Evolutionary conservation across 1,284 basidiomycete species (phyloP), one percentile per base, ranked within the genome.

Genomic region (Cutaneotrichosporon dermatis): DNA sequence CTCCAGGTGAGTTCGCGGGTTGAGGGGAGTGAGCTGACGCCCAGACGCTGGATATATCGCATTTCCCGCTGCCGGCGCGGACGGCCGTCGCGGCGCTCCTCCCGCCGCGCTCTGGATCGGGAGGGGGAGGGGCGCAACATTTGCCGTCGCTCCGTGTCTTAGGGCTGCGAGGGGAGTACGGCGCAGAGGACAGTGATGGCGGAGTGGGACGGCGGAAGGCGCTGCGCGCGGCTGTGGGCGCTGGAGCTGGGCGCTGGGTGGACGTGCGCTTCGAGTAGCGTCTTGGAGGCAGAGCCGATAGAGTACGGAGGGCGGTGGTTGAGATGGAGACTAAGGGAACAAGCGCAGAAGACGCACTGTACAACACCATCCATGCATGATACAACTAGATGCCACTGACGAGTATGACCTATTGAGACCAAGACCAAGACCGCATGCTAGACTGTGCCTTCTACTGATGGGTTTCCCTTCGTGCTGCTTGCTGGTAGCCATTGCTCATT

Each of bases 31-130:
- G 25, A 25, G 35, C 51, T 51, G 43, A 35, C 39, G 4, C 6
- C 25, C 13, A 73, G 73, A 65, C 63, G 11, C 63, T 75, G 4
- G 73, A 73, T 53, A 42, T 75, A 6, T 73, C 71, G 2, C 57
- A 61, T 49, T 57, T 52, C 11, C 52, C 60, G 4, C 51, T 69
- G 3, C 48, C 16, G 6, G 9, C 55, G 8, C 35, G 35, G 12
- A 25, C 39, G 39, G 33, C 50, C 4, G 50, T 51, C 6, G 50
- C 15, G n/a, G 50, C 50, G 12, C 50, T 51, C 39, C 15, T 51
- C 11, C 46, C 46, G 12, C 10, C 33, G 4, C 46, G 44, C 44
- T 25, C 44, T 33, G 25, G 25, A 25, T 25, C 25, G 25, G 25
- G 25, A 25, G 25, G 39, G 39, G 35, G 34, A 13, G 33, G 46